phyloP scores from a whole-genome alignment of 2,329 filamentous ascomycete genomes.

The Phialocephala sp. region DNA sequence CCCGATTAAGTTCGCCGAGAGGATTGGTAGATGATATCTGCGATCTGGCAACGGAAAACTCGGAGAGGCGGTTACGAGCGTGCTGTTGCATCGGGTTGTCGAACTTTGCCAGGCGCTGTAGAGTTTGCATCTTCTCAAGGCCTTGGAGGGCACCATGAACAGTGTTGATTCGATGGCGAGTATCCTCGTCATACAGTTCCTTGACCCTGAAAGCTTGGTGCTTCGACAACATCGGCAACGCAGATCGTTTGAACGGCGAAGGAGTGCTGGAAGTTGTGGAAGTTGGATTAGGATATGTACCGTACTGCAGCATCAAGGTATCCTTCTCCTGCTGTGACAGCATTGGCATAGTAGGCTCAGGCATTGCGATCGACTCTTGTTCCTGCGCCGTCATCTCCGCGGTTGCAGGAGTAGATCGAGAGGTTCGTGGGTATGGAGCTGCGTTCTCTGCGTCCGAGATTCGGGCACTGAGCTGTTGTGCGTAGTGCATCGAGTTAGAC shows the following conservation, averaged over 20 bases:
- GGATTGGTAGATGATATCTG: slow-evolving; percentile 2
- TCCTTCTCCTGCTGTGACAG: slow-evolving; percentile 20
- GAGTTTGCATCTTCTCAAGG: slow-evolving; percentile 42
- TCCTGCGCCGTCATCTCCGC: neutral
- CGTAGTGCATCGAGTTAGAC: slow-evolving; percentile 41
- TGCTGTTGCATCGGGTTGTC: slow-evolving; percentile 39
- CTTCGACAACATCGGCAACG: neutral
- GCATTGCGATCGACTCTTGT: neutral
- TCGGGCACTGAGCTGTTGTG: slow-evolving; percentile 38
- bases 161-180: slow-evolving; percentile 12
- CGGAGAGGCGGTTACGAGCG: slow-evolving; percentile 35
- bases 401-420: slow-evolving; percentile 7
- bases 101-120: slow-evolving; percentile 41
- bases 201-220: slow-evolving; percentile 6
- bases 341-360: neutral
- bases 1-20: slow-evolving; percentile 32
- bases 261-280: neutral
- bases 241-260: neutral
- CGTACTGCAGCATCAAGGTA: slow-evolving; percentile 3
- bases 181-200: slow-evolving; percentile 20
- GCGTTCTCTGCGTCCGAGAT: slow-evolving; percentile 3
- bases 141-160: slow-evolving; percentile 27
- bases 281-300: neutral
- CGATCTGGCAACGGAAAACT: slow-evolving; percentile 34
- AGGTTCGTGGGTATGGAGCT: slow-evolving; percentile 7